Base-by-base conservation (phyloP, 1,284 basidiomycete genomes). In the Pascua sp. region DNA sequence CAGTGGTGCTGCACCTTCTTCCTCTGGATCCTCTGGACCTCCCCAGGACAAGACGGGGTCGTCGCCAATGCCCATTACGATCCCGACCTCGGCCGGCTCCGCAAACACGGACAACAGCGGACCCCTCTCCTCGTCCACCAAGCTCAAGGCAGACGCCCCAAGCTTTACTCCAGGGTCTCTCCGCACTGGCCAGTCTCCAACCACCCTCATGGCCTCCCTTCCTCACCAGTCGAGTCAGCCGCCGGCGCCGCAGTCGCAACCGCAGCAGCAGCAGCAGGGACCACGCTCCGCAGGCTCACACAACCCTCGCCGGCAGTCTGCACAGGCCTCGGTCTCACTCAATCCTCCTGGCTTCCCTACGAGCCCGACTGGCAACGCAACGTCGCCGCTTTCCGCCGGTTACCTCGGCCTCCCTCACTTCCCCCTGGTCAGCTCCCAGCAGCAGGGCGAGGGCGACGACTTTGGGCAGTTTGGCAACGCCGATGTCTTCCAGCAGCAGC, bases 111-210 rank as follows among this genome's bases (percentile, higher is more conserved):
- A 49, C 49, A n/a, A 56, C 24, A 32, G 24, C 24, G 24, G 24
- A 32, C 24, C 24, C 24, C 24, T 32, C 7, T 12, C 57, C 3
- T 56, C 59, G 16, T 47, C 61, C 18, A 73, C 70, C 39, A 73
- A 72, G 56, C 64, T 77, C 60, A 76, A 77, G 59, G 71, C 76
- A 13, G 74, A 76, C 56, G 76, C 76, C 4, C 72, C 72, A n/a
- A 71, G 66, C 45, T 77, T 77, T 45, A 75, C 71, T 2, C 76
- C 76, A 36, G 60, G 57, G 13, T 62, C 60, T 4, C 47, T 62
- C 15, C 57, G 57, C 17, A 51, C 53, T 16, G 57, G 56, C 38
- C 43, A 40, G 37, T 62, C 60, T 8, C 60, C 60, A 7, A 59
- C 47, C 8, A 42, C 54, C 17, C 49, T 57, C 7, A 51, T 49